phyloP scores from a whole-genome alignment of 192 early-diverging fungal genomes.

The Gaertneriomyces semiglobifer region DNA sequence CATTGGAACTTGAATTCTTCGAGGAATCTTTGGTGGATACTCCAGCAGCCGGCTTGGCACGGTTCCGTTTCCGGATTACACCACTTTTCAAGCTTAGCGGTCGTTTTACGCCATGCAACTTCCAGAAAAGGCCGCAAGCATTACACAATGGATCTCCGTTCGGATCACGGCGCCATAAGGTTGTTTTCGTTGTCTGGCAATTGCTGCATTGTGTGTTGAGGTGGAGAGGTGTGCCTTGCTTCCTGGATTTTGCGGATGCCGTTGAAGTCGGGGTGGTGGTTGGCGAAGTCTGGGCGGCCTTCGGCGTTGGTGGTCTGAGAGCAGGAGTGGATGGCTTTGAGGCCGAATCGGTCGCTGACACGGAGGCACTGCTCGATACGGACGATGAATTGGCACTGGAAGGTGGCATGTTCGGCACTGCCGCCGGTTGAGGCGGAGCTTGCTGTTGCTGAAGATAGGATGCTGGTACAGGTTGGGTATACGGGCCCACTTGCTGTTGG shows the following conservation, averaged over 20 bases:
- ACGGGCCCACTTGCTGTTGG: too few relatives aligned
- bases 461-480: too few relatives aligned
- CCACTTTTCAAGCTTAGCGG: conserved; percentile 87
- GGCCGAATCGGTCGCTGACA: neutral
- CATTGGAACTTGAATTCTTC: neutral
- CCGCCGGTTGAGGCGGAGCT: neutral
- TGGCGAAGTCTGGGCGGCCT: neutral
- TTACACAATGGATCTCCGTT: conserved; percentile 92
- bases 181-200: conserved; percentile 84
- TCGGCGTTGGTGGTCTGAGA: conserved; percentile 7
- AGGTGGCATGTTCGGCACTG: neutral
- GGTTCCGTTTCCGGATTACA: conserved; percentile 88
- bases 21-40: neutral
- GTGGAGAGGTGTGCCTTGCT: conserved; percentile 10
- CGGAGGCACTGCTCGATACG: neutral
- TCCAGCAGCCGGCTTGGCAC: conserved; percentile 41
- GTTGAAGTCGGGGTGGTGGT: neutral
- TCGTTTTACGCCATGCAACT: conserved; percentile 85
- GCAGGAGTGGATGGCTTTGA: conserved; percentile 2
- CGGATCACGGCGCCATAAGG: conserved; percentile 91
- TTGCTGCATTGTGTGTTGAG: conserved; percentile 62
- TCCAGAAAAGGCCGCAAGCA: conserved; percentile 92
- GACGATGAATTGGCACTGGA: neutral
- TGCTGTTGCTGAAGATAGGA: too few relatives aligned
- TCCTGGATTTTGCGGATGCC: neutral